Evolutionary conservation across 2,329 filamentous ascomycete species (phyloP), one percentile per base, ranked within the genome.

Genomic region (Colletotrichum liriopes): DNA sequence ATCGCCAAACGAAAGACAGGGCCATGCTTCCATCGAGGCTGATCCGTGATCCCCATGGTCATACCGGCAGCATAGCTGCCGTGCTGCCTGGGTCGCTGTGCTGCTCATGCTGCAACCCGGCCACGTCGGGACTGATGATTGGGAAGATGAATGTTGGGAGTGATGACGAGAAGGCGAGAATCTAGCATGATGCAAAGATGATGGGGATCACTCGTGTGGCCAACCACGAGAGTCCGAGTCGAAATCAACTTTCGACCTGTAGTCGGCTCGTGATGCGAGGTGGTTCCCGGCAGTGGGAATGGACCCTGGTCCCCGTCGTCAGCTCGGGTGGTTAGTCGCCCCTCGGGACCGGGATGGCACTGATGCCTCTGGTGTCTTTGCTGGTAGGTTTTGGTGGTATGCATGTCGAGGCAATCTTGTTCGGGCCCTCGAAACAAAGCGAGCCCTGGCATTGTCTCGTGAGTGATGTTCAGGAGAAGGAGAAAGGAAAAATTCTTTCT

Each of bases 381-480:
- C 63, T 47, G 41, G 51, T 56, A 62, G 35, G 26, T 26, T 71
- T 51, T 71, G 51, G 58, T 58, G 51, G 61, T 63, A 29, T 60
- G 69, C 45, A 72, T 69, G 23, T 69, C 29, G 43, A 64, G 69
- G 69, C 51, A 69, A 72, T 72, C 39, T 68, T 64, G 52, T 54
- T 72, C 43, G 32, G 45, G 20, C 39, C 52, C 69, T 72, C 69
- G 65, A 69, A 72, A 72, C 65, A 69, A 72, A 63, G 65, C 69
- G 29, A 72, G 69, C 65, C 69, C 69, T 68, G 65, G 69, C 59
- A 63, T 29, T 54, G 65, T 68, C 65, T 72, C 65, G 69, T 16
- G 47, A 43, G 32, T 39, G 65, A 29, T 39, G 4, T 43, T 69
- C 65, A 72, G 69, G 69, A 64, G 69, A 72, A 41, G 65, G 32